Conservation (phyloP, 2,329 filamentous ascomycete genomes). For the Sodiomyces alkalinus region DNA sequence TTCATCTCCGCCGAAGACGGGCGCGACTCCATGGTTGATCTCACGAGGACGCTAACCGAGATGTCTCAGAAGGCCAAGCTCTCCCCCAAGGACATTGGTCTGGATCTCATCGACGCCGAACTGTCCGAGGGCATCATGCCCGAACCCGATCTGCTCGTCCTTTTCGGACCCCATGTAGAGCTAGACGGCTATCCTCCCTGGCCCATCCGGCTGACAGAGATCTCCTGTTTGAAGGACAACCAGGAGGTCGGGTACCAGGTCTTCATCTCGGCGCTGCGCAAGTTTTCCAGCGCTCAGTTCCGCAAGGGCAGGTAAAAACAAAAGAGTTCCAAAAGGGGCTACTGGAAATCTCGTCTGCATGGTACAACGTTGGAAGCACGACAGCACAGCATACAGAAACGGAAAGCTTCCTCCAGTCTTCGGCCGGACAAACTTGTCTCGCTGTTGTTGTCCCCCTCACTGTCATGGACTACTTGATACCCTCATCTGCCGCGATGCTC, state of each 20-base stretch:
- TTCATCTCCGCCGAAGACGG: slow-evolving; percentile 82
- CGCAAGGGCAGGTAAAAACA: slow-evolving; percentile 50
- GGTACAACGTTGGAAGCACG: too few relatives aligned
- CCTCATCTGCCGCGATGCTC: slow-evolving; percentile 31
- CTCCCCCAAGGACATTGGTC: slow-evolving; percentile 63
- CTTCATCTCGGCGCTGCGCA: slow-evolving; percentile 72
- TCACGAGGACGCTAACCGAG: slow-evolving; percentile 84
- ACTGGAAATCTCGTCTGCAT: not conserved
- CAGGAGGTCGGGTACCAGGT: slow-evolving; percentile 84
- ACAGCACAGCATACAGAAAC: too few relatives aligned
- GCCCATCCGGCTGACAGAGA: slow-evolving; percentile 90
- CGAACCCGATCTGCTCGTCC: slow-evolving; percentile 78
- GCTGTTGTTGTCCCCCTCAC: too few relatives aligned
- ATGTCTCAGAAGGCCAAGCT: slow-evolving; percentile 90
- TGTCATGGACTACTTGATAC: slow-evolving; percentile 13
- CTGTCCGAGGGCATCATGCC: slow-evolving; percentile 64
- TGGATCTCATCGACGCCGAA: slow-evolving; percentile 79
- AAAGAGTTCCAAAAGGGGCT: not conserved
- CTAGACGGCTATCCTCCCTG: slow-evolving; percentile 89
- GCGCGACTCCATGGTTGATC: slow-evolving; percentile 82
- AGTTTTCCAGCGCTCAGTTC: slow-evolving; percentile 79
- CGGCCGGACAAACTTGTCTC: too few relatives aligned
- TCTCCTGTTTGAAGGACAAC: slow-evolving; percentile 67
- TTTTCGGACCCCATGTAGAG: slow-evolving; percentile 74
- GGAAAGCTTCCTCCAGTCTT: not conserved